Evolutionary conservation across 1,284 basidiomycete species (phyloP), one percentile per base, ranked within the genome.

Genomic region (Ganoderma meredithae): DNA sequence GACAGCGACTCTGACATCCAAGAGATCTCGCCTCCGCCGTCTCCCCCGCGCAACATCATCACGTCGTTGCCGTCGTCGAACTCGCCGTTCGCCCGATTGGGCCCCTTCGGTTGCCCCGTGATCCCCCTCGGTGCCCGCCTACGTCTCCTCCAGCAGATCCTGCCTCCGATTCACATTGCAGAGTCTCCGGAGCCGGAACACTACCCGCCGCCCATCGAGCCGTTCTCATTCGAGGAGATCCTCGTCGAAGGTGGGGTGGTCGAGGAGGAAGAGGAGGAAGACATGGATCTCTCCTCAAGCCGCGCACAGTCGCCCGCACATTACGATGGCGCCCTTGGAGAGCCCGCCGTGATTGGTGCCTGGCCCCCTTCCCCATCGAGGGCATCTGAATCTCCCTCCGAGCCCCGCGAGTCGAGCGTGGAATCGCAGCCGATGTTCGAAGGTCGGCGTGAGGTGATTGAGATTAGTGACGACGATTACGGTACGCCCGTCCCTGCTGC

Each of bases 1-100:
- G 83, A 83, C 31, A 78, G 80, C 61, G 85, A 87, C 66, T 88
- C 88, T 58, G 89, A 90, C 65, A 76, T 85, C 58, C 88, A 91
- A 73, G 88, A 89, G 71, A 77, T 75, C 10, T 66, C 72, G 22
- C 73, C 70, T 33, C 71, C 73, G 53, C 52, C 73, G 64, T 67
- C 71, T 55, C 64, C 66, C 10, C 62, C 55, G 25, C 61, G 4
- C 13, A 25, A 59, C 36, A 63, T 63, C 33, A 33, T 70, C 15
- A 66, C 61, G n/a, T 47, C 66, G 9, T 36, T 65, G 19, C 60
- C 65, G 17, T 39, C 31, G 27, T 17, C 27, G 15, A 9, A 5
- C 27, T 33, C 52, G 52, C 22, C 15, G 27, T 55, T 55, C 52
- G 8, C 15, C 1, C 15, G 40, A 2, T 12, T 39, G 22, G 13